Evolutionary conservation across 805 yeast species (phyloP).

Genomic region (Blastobotrys attinorum): DNA sequence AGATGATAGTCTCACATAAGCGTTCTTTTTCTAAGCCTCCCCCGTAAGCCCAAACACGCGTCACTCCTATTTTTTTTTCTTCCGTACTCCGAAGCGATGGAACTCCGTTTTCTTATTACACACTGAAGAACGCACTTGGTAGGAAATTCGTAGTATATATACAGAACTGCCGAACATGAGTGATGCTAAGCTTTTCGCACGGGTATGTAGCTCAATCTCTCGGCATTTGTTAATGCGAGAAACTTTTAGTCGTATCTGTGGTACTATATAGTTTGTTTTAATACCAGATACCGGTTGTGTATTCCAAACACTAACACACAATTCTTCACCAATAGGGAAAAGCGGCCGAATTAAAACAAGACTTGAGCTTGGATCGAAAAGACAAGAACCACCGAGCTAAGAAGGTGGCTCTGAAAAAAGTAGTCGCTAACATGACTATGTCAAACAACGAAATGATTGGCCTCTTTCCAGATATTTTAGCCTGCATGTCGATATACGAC

Average conservation of each 20-base stretch:
- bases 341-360: constrained; percentile 32
- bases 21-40: no score
- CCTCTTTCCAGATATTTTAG: constrained; percentile 60
- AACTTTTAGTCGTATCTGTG: no score
- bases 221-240: no score
- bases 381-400: constrained; percentile 30
- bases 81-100: no score
- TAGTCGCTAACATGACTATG: constrained; percentile 76
- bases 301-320: neutral
- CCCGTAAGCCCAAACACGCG: no score
- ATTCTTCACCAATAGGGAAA: constrained; percentile 21
- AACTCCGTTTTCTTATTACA: no score
- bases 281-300: no score
- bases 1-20: no score
- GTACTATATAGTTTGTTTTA: no score
- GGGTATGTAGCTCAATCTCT: constrained; percentile 14
- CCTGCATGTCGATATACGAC: constrained; percentile 43
- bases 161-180: constrained; percentile 15
- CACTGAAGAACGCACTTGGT: no score
- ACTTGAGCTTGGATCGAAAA: constrained; percentile 26
- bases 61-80: no score
- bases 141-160: no score
- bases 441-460: constrained; percentile 69
- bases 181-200: constrained; percentile 25
- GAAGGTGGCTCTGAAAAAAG: constrained; percentile 54